Evolutionary conservation across 2,329 filamentous ascomycete species (phyloP), one percentile per base, ranked within the genome.

Genomic region (Rhynchosporium graminicola): DNA sequence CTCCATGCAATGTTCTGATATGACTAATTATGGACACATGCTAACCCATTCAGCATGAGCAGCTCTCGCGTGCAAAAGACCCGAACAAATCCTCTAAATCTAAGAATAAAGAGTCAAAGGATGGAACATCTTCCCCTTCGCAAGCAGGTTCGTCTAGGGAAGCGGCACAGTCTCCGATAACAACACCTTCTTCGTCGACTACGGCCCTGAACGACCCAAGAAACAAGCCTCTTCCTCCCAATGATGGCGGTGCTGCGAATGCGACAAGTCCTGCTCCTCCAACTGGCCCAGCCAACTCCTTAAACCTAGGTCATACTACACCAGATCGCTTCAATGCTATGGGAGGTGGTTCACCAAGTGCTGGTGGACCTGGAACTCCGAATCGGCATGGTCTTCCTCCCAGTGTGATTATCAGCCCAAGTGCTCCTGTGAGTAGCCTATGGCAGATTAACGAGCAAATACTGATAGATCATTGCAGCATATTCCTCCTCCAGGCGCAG

Each of bases 351-450:
- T 69, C 75, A 64, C 74, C 77, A 65, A 76, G 76, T 69, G 72
- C 76, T 76, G 82, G 84, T 69, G 68, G 65, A 48, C 76, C 77
- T 62, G 83, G 79, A 67, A 89, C 88, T 45, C 85, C 88, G 40
- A 83, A 81, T 70, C 83, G 89, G 73, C 81, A 85, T 70, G 84
- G 84, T 38, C 81, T 92, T 63, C 88, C 91, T 50, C 94, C 94
- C 28, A 96, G 91, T 72, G 93, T 98, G 64, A 86, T 97, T 69
- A 95, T 98, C 76, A 97, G 92, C 77, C 93, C 93, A 59, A 98
- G 94, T 74, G 90, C 91, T 76, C 92, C 93, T 70, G 91, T 95
- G 83, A 82, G 89, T 80, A 68, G 64, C 36, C 26, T 50, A 31
- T 8, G 20, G 20, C 20, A 15, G 33, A 47, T 20, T 4, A 4